A percentile compares a stretch with the other conserved stretches of the same genome.
Evolutionary conservation across 805 yeast species (phyloP).

Genomic region (Sugiyamaella chiloensis): DNA sequence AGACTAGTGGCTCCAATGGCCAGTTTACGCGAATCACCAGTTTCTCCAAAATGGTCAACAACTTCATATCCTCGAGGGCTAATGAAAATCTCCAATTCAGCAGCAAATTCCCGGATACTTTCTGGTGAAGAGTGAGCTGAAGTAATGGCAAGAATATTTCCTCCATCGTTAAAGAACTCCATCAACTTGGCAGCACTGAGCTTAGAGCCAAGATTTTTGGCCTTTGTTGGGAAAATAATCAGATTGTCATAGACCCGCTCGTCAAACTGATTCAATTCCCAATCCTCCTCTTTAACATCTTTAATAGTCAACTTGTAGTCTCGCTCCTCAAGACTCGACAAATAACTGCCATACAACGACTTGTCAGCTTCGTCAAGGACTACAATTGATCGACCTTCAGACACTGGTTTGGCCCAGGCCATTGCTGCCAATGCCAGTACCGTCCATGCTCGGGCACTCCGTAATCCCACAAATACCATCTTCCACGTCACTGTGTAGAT

Average conservation of each 20-base stretch:
- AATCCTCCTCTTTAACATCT: conserved; percentile 31
- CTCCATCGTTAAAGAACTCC: conserved; percentile 62
- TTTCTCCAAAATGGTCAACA: conserved; percentile 58
- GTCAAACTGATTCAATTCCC: conserved; percentile 41
- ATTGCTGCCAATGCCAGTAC: background rate
- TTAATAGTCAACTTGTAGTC: conserved; percentile 35
- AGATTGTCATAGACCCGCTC: conserved; percentile 51
- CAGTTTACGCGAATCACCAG: conserved; percentile 29
- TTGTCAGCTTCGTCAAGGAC: conserved; percentile 32
- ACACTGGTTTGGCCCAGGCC: conserved; percentile 15
- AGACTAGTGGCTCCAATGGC: conserved; percentile 16
- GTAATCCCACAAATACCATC: conserved; percentile 4
- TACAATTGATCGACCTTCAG: conserved; percentile 30
- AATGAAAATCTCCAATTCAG: conserved; percentile 80
- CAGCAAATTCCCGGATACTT: conserved; percentile 60
- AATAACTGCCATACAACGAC: conserved; percentile 18
- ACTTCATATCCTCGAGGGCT: conserved; percentile 69
- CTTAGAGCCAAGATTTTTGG: conserved; percentile 40
- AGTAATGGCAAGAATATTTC: conserved; percentile 67
- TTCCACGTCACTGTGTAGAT: conserved; percentile 4
- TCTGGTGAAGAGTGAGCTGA: conserved; percentile 53
- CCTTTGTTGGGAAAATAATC: conserved; percentile 53
- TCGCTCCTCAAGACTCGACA: conserved; percentile 31
- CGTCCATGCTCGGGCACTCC: background rate
- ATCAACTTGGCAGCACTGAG: conserved; percentile 51